These are phyloP conservation scores for Boletus semigastroideus DNA, from an alignment of 1,284 basidiomycete species.

Conservation along the genomic window DNA sequence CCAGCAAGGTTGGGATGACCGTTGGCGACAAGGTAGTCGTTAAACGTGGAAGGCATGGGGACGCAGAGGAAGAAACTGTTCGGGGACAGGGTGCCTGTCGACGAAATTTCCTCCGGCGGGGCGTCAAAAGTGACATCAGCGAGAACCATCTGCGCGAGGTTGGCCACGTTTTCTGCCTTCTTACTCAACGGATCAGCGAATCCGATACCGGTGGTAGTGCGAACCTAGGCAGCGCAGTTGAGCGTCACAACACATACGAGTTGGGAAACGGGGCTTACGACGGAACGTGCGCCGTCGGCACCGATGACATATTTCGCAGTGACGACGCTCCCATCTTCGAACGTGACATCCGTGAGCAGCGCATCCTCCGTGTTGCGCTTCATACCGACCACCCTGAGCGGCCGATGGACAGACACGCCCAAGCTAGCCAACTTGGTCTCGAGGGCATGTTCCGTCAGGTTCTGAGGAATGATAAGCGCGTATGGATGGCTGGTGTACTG, in stretches of 20 bases:
- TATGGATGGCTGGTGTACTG: constrained; percentile 47
- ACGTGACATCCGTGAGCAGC: constrained; percentile 40
- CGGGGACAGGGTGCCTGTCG: constrained; percentile 11
- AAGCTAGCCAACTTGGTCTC: constrained; percentile 35
- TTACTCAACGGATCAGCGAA: constrained; percentile 18
- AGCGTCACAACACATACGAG: background rate
- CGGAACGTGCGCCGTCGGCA: constrained; percentile 56
- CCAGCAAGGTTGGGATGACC: constrained; percentile 9
- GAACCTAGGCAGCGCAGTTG: constrained; percentile 14
- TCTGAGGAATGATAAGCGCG: constrained; percentile 46
- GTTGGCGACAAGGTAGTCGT: constrained; percentile 18
- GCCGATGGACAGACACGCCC: constrained; percentile 24
- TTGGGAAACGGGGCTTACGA: constrained; percentile 34
- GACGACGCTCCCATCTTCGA: constrained; percentile 49
- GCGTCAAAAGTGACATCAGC: constrained; percentile 23
- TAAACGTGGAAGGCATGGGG: constrained; percentile 30
- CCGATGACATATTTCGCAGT: constrained; percentile 51
- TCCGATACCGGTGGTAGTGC: constrained; percentile 19
- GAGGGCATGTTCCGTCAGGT: constrained; percentile 46
- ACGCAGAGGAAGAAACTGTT: constrained; percentile 32
- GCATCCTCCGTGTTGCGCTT: constrained; percentile 24
- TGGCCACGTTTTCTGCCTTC: constrained; percentile 1
- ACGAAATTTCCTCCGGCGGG: background rate
- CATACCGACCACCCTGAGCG: constrained; percentile 30
- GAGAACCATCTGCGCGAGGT: constrained; percentile 22